These are phyloP conservation scores for Eragrostis curvula DNA, from an alignment of 176 grass and related monocot genomes.

Conservation along the genomic window DNA sequence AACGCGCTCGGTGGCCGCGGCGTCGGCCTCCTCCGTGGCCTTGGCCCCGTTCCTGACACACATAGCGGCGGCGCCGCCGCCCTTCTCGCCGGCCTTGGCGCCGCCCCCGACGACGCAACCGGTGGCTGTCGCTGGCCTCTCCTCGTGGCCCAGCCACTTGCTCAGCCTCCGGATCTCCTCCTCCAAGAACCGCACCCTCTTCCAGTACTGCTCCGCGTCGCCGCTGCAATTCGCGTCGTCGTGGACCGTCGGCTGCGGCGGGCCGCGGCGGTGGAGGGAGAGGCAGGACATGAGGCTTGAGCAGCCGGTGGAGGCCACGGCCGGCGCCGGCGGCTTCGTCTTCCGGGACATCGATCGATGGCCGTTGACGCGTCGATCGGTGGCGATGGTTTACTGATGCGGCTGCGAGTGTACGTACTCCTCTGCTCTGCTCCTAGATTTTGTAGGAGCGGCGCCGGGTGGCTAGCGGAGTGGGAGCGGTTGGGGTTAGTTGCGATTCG, in stretches of 20 bases:
- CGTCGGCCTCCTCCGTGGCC: background rate
- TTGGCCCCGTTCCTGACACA: background rate
- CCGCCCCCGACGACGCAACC: background rate
- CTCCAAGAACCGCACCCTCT: conserved; percentile 50
- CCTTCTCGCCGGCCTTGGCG: background rate
- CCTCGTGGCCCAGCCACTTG: conserved; percentile 6
- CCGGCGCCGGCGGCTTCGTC: conserved; percentile 15
- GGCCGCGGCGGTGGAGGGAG: conserved; percentile 24
- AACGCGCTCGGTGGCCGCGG: background rate
- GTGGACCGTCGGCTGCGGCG: background rate
- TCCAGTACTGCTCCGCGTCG: conserved; percentile 24
- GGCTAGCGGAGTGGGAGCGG: background rate
- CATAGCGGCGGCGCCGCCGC: background rate
- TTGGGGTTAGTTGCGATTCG: conserved; percentile 36
- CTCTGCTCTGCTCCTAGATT: background rate
- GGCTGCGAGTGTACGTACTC: background rate
- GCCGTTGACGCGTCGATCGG: background rate
- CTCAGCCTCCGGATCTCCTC: conserved; percentile 48
- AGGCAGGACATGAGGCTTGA: conserved; percentile 44
- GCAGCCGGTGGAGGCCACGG: conserved; percentile 48
- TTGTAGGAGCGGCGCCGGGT: conserved; percentile 1
- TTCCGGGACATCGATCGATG: conserved; percentile 20
- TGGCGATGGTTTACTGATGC: background rate
- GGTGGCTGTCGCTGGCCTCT: background rate
- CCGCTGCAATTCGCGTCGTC: no score